These are phyloP conservation scores for Teunomyces gatunensis DNA, from an alignment of 805 yeast genomes.

Conservation along the genomic window DNA sequence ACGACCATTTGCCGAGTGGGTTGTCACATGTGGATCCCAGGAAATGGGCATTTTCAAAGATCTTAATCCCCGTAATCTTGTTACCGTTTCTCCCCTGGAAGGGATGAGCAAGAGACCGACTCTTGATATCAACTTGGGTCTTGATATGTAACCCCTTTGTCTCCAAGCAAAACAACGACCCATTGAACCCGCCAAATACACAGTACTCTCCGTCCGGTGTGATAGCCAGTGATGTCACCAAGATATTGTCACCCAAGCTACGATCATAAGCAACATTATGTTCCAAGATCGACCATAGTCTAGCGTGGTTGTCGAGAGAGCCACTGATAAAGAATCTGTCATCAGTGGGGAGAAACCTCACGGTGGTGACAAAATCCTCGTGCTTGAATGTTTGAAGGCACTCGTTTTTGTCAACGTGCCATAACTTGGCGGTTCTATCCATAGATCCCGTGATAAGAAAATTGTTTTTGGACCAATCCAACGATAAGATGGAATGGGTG, in stretches of 20 bases:
- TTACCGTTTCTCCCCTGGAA: slow-evolving; percentile 26
- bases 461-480: slow-evolving; percentile 87
- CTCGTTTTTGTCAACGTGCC: slow-evolving; percentile 73
- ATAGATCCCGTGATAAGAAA: slow-evolving; percentile 77
- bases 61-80: slow-evolving; percentile 74
- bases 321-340: slow-evolving; percentile 85
- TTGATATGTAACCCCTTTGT: slow-evolving; percentile 58
- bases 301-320: slow-evolving; percentile 67
- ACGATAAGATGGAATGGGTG: slow-evolving; percentile 61
- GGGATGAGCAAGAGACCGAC: slow-evolving; percentile 21
- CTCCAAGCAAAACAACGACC: slow-evolving; percentile 58
- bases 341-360: slow-evolving; percentile 78
- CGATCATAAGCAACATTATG: slow-evolving; percentile 50
- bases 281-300: slow-evolving; percentile 87
- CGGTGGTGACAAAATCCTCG: slow-evolving; percentile 79
- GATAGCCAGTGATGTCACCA: slow-evolving; percentile 73
- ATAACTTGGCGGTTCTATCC: slow-evolving; percentile 78
- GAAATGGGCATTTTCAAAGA: slow-evolving; percentile 32
- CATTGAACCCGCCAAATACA: slow-evolving; percentile 78
- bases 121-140: slow-evolving; percentile 30
- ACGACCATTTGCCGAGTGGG: slow-evolving; percentile 25
- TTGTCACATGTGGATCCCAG: slow-evolving; percentile 4
- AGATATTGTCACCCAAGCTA: slow-evolving; percentile 56
- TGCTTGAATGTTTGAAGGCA: slow-evolving; percentile 67
- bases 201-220: slow-evolving; percentile 62